Base-by-base conservation (phyloP, 495 filamentous ascomycete genomes). In the Glonium stellatum region DNA sequence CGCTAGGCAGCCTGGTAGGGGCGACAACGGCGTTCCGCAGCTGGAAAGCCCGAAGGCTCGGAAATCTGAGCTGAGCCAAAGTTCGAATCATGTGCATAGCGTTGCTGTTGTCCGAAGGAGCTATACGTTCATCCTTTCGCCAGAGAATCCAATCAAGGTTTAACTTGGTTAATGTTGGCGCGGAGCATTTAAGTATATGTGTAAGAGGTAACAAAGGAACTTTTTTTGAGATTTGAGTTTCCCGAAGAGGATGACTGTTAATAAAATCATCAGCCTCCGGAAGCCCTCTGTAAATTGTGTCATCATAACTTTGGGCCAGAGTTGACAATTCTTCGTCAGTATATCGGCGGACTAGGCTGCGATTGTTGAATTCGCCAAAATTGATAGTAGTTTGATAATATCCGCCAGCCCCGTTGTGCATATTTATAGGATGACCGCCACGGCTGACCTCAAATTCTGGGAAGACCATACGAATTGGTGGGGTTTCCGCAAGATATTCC, bases 131-230 rank as follows among this genome's bases (percentile, higher is more conserved):
- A 22, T 31, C 49, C 27, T 15, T 31, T 1, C 58, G 27, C 60
- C 55, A 58, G 36, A 71, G 23, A 21, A 71, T 47, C 71, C 69
- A 73, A 47, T 73, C 71, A 4, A 73, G 62, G 27, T 59, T 70
- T 18, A 73, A 37, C 10, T 60, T 67, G 0, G 66, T 70, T 9
- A 73, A 53, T 9, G 65, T 67, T 27, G 21, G 35, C 9, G 59
- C 58, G 5, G 65, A 61, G 13, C 39, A 54, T 0, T 58, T 23
- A 1, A 70, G 55, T 13, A 70, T 34, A 34, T 57, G 21, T 22
- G 51, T 58, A 5, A 54, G 25, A 21, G 63, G 55, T 37, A 61
- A 35, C 10, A 21, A 13, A 18, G 46, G 27, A 4, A 25, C 27
- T 56, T 41, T 13, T 46, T 18, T 49, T 15, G 23, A 5, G 21